Evolutionary conservation across 306 rosid genomes (phyloP).

Genomic region (Rosa persica): DNA sequence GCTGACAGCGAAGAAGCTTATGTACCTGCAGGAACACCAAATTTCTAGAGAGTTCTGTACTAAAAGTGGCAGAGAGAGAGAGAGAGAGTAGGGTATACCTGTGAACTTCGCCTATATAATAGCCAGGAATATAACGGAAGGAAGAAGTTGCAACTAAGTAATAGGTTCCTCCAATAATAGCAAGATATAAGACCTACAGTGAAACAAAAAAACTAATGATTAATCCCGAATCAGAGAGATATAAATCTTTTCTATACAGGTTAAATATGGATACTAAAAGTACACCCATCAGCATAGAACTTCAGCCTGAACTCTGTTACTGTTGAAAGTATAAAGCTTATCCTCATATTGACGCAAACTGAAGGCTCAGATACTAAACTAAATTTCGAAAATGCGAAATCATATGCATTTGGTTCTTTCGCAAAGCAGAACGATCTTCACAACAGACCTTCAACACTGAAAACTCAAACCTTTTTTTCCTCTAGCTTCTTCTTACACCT

Average conservation of each 20-base stretch:
- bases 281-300: too few species aligned
- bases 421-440: not conserved
- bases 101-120: slow-evolving; percentile 78
- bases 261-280: too few species aligned
- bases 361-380: not conserved
- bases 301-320: too few species aligned
- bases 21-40: slow-evolving; percentile 59
- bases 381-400: not conserved
- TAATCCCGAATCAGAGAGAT: slow-evolving; percentile 7
- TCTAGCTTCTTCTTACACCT: not conserved
- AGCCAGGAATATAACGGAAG: slow-evolving; percentile 78
- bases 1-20: slow-evolving; percentile 66
- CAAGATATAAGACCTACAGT: slow-evolving; percentile 65
- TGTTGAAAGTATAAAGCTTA: too few species aligned
- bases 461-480: too few species aligned
- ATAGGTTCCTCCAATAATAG: slow-evolving; percentile 59
- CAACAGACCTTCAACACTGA: not conserved
- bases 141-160: slow-evolving; percentile 55
- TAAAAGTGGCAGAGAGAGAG: slow-evolving; percentile 17
- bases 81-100: slow-evolving; percentile 39
- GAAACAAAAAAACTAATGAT: slow-evolving; percentile 15
- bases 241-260: not conserved
- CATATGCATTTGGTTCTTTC: not conserved
- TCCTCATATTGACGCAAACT: too few species aligned
- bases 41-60: slow-evolving; percentile 31